These are phyloP conservation scores for Bacidia rubella DNA, from an alignment of 495 filamentous ascomycete genomes.

Conservation along the genomic window DNA sequence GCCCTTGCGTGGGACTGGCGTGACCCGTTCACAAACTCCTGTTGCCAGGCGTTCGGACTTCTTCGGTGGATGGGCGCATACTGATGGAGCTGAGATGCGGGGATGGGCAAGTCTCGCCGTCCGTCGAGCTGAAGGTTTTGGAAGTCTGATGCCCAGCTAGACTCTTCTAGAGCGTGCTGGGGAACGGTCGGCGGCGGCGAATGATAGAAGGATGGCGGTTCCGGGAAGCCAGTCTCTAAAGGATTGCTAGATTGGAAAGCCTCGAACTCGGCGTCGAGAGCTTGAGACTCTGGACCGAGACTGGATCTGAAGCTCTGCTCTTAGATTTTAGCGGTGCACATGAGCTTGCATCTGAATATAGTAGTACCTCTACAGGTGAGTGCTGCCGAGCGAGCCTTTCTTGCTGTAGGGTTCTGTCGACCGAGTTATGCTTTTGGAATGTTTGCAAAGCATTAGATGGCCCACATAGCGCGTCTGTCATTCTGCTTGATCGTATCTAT, in stretches of 20 bases:
- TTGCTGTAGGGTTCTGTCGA: slow-evolving; percentile 73
- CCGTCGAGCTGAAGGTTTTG: slow-evolving; percentile 33
- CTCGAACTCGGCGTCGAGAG: slow-evolving; percentile 55
- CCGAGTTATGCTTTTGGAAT: slow-evolving; percentile 65
- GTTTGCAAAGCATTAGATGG: slow-evolving; percentile 80
- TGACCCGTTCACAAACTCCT: slow-evolving; percentile 32
- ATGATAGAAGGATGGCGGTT: slow-evolving; percentile 7
- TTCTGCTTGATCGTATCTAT: slow-evolving; percentile 29
- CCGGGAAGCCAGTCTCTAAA: slow-evolving; percentile 17
- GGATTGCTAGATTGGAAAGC: slow-evolving; percentile 51
- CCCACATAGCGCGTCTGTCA: slow-evolving; percentile 77
- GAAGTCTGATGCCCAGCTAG: slow-evolving; percentile 38
- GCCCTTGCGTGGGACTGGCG: slow-evolving; percentile 12
- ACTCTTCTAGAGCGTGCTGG: slow-evolving; percentile 11
- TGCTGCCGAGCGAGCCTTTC: slow-evolving; percentile 50
- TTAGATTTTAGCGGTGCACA: background rate
- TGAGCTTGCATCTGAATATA: slow-evolving; percentile 18
- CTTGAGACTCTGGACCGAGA: slow-evolving; percentile 36
- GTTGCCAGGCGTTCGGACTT: slow-evolving; percentile 35
- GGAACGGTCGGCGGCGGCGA: slow-evolving; percentile 14
- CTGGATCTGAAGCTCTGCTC: slow-evolving; percentile 48
- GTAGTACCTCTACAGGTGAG: slow-evolving; percentile 43
- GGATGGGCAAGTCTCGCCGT: slow-evolving; percentile 21
- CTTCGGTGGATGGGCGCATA: slow-evolving; percentile 20
- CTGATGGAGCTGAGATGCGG: slow-evolving; percentile 25